A percentile compares a stretch with the other conserved stretches of the same genome.
phyloP scores from a whole-genome alignment of 1,284 basidiomycete species.

The Boletus holoroseus region DNA sequence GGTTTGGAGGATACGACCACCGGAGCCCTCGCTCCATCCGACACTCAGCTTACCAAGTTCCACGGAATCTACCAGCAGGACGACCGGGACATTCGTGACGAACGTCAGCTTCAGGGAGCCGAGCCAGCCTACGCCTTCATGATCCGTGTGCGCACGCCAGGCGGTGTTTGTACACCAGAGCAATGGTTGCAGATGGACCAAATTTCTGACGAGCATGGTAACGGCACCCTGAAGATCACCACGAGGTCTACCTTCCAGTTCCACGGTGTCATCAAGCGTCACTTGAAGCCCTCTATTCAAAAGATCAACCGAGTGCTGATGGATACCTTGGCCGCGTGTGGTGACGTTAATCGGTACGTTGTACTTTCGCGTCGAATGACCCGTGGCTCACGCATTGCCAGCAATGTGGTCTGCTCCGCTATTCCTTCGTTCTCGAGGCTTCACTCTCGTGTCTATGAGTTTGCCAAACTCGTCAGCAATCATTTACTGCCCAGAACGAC shows the following conservation, averaged over 20 bases:
- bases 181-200: slow-evolving; percentile 97
- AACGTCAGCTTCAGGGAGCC: slow-evolving; percentile 86
- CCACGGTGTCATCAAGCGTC: slow-evolving; percentile 96
- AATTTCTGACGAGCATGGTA: slow-evolving; percentile 93
- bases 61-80: slow-evolving; percentile 98
- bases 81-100: slow-evolving; percentile 96
- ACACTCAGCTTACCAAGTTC: slow-evolving; percentile 97
- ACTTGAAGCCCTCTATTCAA: slow-evolving; percentile 95
- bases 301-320: slow-evolving; percentile 89
- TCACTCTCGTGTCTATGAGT: slow-evolving; percentile 81
- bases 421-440: slow-evolving; percentile 85
- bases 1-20: slow-evolving; percentile 85
- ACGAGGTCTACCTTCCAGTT: slow-evolving; percentile 99
- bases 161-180: slow-evolving; percentile 84
- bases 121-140: slow-evolving; percentile 98
- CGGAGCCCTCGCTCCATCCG: slow-evolving; percentile 83
- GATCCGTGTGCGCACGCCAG: slow-evolving; percentile 96
- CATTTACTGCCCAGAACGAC: slow-evolving; percentile 87
- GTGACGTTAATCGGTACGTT: slow-evolving; percentile 88
- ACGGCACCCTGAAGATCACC: slow-evolving; percentile 94
- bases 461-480: slow-evolving; percentile 82
- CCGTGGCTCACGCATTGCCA: slow-evolving; percentile 27
- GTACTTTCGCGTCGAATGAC: background rate
- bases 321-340: slow-evolving; percentile 97
- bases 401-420: slow-evolving; percentile 90